Conservation (phyloP, 768 basidiomycete species). For the Pluteus cervinus region DNA sequence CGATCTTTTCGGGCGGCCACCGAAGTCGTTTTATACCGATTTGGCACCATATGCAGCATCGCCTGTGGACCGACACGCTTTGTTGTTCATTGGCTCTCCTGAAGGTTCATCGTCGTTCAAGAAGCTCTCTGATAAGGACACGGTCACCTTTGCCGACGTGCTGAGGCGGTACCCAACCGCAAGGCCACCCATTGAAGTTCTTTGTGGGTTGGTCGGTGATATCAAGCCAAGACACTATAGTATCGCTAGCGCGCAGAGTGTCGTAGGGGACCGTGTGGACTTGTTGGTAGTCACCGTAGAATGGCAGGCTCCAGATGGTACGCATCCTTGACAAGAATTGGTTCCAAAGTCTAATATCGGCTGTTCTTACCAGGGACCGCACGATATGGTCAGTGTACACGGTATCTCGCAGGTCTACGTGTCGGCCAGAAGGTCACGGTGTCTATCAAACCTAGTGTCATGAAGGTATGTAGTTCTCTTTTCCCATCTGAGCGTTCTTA, state of each 20-base stretch:
- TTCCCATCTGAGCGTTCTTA: conserved; percentile 5
- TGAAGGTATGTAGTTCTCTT: conserved; percentile 64
- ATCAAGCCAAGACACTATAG: conserved; percentile 98
- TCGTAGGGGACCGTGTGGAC: conserved; percentile 92
- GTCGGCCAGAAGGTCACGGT: conserved; percentile 93
- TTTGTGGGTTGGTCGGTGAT: conserved; percentile 88
- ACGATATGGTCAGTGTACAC: conserved; percentile 92
- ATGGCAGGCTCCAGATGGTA: conserved; percentile 83
- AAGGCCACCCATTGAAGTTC: conserved; percentile 71
- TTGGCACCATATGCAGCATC: conserved; percentile 70
- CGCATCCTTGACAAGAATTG: conserved; percentile 23
- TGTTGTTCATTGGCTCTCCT: conserved; percentile 89
- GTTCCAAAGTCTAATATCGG: not conserved
- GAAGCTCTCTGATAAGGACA: conserved; percentile 92
- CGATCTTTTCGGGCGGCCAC: conserved; percentile 92
- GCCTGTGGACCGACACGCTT: conserved; percentile 66
- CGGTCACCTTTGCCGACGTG: conserved; percentile 88
- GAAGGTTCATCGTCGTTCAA: conserved; percentile 93
- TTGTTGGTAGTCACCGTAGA: conserved; percentile 95
- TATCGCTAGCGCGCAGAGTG: conserved; percentile 93
- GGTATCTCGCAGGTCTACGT: conserved; percentile 82
- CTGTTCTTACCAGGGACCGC: conserved; percentile 45
- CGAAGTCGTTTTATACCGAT: conserved; percentile 92
- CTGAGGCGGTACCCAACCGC: conserved; percentile 73
- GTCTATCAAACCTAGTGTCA: conserved; percentile 97